These are phyloP conservation scores for Cyclostephanos tholiformis DNA, from an alignment of 108 stramenopile species.

Conservation along the genomic window DNA sequence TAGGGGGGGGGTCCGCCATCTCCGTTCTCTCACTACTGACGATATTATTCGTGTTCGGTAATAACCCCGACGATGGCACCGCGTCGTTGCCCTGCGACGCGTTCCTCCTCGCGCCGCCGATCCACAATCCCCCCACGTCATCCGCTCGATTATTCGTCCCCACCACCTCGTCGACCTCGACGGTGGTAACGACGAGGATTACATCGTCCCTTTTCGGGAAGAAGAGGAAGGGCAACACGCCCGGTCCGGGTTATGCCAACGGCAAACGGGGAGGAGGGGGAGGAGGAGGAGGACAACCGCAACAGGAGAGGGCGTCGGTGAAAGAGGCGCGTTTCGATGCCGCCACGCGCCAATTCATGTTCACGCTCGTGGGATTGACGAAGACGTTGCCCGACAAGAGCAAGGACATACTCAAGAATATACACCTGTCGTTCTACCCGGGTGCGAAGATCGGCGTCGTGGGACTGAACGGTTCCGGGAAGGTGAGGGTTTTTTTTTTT, in stretches of 20 bases:
- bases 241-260: slow-evolving; percentile 36
- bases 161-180: not conserved
- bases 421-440: slow-evolving; percentile 88
- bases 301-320: slow-evolving; percentile 82
- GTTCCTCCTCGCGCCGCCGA: no score
- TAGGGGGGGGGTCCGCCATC: not conserved
- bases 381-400: slow-evolving; percentile 86
- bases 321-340: slow-evolving; percentile 88
- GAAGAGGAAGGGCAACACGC: slow-evolving; percentile 33
- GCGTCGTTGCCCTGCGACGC: not conserved
- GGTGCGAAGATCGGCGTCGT: slow-evolving; percentile 94
- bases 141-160: not conserved
- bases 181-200: slow-evolving; percentile 2
- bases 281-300: slow-evolving; percentile 34
- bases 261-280: slow-evolving; percentile 16
- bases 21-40: not conserved
- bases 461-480: slow-evolving; percentile 89
- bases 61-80: no score
- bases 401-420: slow-evolving; percentile 86
- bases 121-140: no score
- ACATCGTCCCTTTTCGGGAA: slow-evolving; percentile 28
- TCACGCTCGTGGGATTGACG: slow-evolving; percentile 76
- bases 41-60: no score
- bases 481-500: no score
- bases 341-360: slow-evolving; percentile 89